Evolutionary conservation across 495 filamentous ascomycete genomes (phyloP).

Genomic region (Aspergillus nidulans): DNA sequence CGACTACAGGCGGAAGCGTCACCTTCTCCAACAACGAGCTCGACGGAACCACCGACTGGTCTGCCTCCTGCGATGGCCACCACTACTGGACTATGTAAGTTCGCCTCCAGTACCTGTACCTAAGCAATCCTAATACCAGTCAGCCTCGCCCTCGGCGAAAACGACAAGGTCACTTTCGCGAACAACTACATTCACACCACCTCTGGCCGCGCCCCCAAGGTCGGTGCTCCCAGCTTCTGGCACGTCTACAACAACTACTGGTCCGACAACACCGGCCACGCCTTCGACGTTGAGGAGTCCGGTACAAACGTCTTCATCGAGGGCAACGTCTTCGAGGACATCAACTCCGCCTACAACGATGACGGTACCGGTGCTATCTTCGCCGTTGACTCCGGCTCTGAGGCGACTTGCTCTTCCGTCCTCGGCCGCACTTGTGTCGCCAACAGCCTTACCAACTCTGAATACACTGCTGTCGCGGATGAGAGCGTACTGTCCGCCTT

Average conservation of each 20-base stretch:
- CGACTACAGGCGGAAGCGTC: constrained; percentile 20
- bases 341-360: constrained; percentile 22
- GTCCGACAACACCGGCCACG: constrained; percentile 32
- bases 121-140: background rate
- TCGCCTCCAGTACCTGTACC: background rate
- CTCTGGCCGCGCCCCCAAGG: constrained; percentile 49
- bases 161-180: constrained; percentile 31
- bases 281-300: constrained; percentile 22
- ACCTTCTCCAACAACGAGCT: constrained; percentile 44
- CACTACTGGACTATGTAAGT: constrained; percentile 51
- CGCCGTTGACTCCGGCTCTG: constrained; percentile 17
- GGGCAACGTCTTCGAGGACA: constrained; percentile 31
- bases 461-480: constrained; percentile 20
- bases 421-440: constrained; percentile 26
- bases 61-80: constrained; percentile 48
- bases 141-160: constrained; percentile 27
- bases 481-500: constrained; percentile 22
- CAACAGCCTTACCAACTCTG: constrained; percentile 24
- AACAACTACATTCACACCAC: constrained; percentile 48
- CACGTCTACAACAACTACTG: constrained; percentile 40
- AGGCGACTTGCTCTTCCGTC: constrained; percentile 21
- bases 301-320: constrained; percentile 24
- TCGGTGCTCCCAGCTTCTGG: constrained; percentile 42
- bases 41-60: constrained; percentile 46
- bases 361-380: constrained; percentile 22